Evolutionary conservation across 192 early-diverging fungal species (phyloP), one percentile per base, ranked within the genome.

Genomic region (Coemansia sp.): DNA sequence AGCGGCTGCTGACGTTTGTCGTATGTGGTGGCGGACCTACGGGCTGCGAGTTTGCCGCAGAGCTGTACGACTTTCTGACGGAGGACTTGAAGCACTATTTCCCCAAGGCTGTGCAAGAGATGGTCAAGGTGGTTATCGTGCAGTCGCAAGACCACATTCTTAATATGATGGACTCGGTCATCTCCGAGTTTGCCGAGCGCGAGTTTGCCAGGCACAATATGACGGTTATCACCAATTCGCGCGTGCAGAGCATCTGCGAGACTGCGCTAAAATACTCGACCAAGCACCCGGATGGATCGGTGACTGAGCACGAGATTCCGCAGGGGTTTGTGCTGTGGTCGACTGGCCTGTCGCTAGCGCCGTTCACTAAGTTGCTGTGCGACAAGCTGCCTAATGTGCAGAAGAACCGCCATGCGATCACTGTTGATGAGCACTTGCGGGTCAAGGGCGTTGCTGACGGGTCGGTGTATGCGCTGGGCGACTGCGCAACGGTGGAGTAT

Each of bases 1-100:
- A 75, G 29, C 82, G 86, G 15, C 70, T 89, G 67, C 74, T 96
- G 61, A 93, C 93, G 42, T 94, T 96, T 76, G 92, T 89, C 0
- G 85, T 94, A 8, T 91, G 94, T 34, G 94, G 94, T 9, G 94
- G 94, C 59, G 94, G 94, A 2, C 93, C 94, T 7, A 95, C 94
- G 34, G 89, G 91, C 5, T 85, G 91, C 37, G 90, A 92, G 78
- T 90, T 91, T 67, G 87, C 89, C 17, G 87, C 87, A 3, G 91
- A 92, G 70, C 74, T 94, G 63, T 87, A 88, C 73, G 94, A 96
- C 66, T 90, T 96, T 66, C 84, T 96, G 78, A 78, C 87, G 12
- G 91, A 94, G 67, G 93, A 94, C 73, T 80, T 94, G 63, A 80
- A 84, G 55, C 80, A 88, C 64, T 76, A 92, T 25, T 95, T 93